Percentiles rank a stretch among this genome's conserved stretches.
Evolutionary conservation across 768 basidiomycete species (phyloP).

Genomic region (Rhizopogon salebrosus): DNA sequence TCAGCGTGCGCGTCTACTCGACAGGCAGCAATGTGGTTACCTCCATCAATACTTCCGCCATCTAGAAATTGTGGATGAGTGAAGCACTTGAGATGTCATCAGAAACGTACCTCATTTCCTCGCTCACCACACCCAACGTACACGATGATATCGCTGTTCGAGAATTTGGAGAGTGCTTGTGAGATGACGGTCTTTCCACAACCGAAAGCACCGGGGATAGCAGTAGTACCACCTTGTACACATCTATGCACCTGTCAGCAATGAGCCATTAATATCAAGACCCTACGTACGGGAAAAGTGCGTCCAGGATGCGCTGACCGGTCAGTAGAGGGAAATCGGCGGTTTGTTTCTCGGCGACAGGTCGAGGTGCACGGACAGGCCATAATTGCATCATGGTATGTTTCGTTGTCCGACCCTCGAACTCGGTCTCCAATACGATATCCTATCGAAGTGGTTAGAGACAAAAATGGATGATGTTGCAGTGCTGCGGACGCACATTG

Average conservation of each 20-base stretch:
- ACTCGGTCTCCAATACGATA: conserved; percentile 94
- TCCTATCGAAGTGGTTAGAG: conserved; percentile 48
- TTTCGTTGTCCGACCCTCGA: conserved; percentile 88
- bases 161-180: conserved; percentile 96
- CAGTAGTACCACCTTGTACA: conserved; percentile 93
- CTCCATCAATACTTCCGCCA: conserved; percentile 99
- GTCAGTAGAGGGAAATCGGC: conserved; percentile 90
- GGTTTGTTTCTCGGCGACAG: conserved; percentile 91
- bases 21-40: conserved; percentile 33
- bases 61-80: conserved; percentile 37
- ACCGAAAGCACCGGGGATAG: conserved; percentile 98
- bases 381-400: conserved; percentile 98
- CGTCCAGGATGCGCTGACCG: conserved; percentile 95
- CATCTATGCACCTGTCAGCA: conserved; percentile 43
- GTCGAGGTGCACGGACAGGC: conserved; percentile 97
- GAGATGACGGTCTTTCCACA: conserved; percentile 99
- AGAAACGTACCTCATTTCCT: conserved; percentile 75
- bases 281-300: conserved; percentile 81
- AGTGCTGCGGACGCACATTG: conserved; percentile 48
- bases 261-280: neutral
- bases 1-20: neutral
- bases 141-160: conserved; percentile 98
- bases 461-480: neutral
- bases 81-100: conserved; percentile 39
- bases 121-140: conserved; percentile 99